phyloP scores from a whole-genome alignment of 2,329 filamentous ascomycete species.

The Furcasterigmium sp. region DNA sequence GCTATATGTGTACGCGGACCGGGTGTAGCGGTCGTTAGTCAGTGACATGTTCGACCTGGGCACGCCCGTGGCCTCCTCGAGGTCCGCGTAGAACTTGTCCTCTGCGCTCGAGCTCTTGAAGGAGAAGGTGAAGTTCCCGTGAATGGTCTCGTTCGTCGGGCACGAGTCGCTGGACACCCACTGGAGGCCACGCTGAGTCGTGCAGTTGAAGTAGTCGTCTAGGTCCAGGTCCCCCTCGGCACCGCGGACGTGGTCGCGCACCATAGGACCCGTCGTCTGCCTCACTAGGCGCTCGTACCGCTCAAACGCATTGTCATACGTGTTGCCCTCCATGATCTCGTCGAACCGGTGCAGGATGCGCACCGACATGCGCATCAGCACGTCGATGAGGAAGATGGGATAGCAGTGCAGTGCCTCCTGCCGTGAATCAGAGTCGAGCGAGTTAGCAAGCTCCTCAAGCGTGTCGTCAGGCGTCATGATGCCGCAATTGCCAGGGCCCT shows the following conservation, averaged over 20 bases:
- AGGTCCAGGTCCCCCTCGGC: slow-evolving; percentile 4
- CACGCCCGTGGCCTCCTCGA: slow-evolving; percentile 11
- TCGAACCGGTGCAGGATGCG: not conserved
- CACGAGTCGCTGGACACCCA: not conserved
- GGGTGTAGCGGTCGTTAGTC: no score
- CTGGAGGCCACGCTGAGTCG: not conserved
- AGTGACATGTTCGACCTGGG: not conserved
- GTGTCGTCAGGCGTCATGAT: not conserved
- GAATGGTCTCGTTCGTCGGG: not conserved
- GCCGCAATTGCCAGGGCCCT: not conserved
- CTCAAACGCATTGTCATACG: slow-evolving; percentile 4
- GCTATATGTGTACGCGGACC: not conserved
- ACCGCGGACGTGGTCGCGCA: slow-evolving; percentile 7
- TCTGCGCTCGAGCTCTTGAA: slow-evolving; percentile 9
- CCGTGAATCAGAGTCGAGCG: no score
- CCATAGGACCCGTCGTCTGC: not conserved
- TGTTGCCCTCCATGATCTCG: not conserved
- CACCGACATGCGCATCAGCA: slow-evolving; percentile 3
- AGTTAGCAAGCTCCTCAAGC: not conserved
- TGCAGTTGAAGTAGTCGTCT: slow-evolving; percentile 10
- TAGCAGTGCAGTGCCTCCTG: not conserved
- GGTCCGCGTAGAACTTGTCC: slow-evolving; percentile 10
- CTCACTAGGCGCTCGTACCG: slow-evolving; percentile 8
- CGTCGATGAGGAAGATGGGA: not conserved
- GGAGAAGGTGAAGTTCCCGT: slow-evolving; percentile 10